These are phyloP conservation scores for Planoprotostelium fungivorum DNA, from an alignment of 78 protist genomes.

Conservation along the genomic window DNA sequence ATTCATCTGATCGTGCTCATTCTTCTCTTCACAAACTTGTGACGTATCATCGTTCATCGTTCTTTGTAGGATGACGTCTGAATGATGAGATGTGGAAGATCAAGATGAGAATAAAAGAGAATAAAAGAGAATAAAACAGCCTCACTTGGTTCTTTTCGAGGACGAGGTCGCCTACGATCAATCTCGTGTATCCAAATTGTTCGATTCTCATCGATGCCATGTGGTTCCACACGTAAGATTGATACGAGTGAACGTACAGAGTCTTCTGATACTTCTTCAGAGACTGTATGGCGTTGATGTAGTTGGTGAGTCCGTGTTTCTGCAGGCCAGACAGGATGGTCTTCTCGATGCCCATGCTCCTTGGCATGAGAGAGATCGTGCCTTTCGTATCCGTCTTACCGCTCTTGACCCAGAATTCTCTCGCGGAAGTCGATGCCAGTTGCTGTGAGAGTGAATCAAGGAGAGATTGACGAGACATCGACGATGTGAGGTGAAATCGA, in stretches of 20 bases:
- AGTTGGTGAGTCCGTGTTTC: neutral
- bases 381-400: constrained; percentile 7
- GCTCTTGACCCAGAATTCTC: neutral
- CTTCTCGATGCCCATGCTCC: constrained; percentile 24
- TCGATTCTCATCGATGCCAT: constrained; percentile 63
- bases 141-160: neutral
- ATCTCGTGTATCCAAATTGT: constrained; percentile 5
- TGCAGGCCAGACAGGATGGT: neutral
- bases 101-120: no score
- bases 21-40: no score
- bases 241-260: constrained; percentile 70
- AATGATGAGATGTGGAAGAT: no score
- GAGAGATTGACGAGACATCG: neutral
- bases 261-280: neutral
- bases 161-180: constrained; percentile 63
- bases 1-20: no score
- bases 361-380: constrained; percentile 30
- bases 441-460: neutral
- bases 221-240: constrained; percentile 65
- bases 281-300: neutral
- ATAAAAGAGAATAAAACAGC: no score
- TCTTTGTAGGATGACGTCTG: no score
- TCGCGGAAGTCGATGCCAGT: neutral
- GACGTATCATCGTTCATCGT: no score
- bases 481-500: neutral